Percentiles rank a stretch among this genome's conserved stretches.
These are phyloP conservation scores for Ziziphus jujuba DNA, from an alignment of 306 rosid species.

Conservation along the genomic window DNA sequence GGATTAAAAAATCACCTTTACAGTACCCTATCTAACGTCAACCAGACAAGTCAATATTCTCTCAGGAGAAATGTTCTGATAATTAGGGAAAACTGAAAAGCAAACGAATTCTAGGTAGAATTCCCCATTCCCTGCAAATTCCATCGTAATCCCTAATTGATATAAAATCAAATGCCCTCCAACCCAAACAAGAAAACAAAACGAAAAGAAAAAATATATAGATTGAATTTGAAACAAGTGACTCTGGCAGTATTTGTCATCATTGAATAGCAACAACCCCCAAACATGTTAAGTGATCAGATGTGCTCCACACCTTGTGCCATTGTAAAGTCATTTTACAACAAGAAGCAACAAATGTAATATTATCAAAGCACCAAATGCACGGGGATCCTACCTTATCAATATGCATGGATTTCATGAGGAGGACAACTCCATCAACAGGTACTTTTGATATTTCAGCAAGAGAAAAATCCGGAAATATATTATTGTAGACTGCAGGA, in stretches of 20 bases:
- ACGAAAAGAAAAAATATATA: background rate
- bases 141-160: too few relatives aligned
- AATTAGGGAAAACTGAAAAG: too few relatives aligned
- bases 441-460: conserved; percentile 87
- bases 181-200: background rate
- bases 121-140: too few relatives aligned
- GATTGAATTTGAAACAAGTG: background rate
- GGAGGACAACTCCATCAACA: conserved; percentile 79
- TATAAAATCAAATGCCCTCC: too few relatives aligned
- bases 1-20: background rate
- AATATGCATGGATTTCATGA: conserved; percentile 83
- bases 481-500: conserved; percentile 71
- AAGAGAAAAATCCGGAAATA: conserved; percentile 63
- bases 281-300: background rate
- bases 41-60: background rate
- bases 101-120: too few relatives aligned
- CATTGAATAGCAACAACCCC: too few relatives aligned
- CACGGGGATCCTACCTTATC: conserved; percentile 48
- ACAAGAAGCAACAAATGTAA: conserved; percentile 13
- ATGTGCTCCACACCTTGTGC: background rate
- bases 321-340: background rate
- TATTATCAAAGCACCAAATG: conserved; percentile 16
- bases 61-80: too few relatives aligned
- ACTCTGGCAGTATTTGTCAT: background rate
- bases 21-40: background rate